Evolutionary conservation across 2,329 filamentous ascomycete species (phyloP).

Genomic region (Lecanicillium sp.): DNA sequence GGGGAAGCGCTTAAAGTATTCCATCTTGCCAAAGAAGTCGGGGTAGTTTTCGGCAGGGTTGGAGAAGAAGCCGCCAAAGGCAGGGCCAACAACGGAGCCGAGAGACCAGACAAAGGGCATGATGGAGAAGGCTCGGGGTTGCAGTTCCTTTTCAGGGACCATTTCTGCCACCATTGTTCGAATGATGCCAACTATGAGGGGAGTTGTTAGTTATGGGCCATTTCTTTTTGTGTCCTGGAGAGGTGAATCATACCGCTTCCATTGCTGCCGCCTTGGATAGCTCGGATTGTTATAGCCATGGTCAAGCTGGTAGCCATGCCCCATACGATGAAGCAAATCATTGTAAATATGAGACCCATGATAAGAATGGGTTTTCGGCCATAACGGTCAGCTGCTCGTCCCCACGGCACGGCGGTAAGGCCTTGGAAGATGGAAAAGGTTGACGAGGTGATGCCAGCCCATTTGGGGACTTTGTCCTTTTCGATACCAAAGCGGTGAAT

Average conservation of each 20-base stretch:
- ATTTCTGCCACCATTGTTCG: constrained; percentile 88
- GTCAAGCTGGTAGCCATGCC: constrained; percentile 71
- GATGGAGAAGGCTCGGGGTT: constrained; percentile 81
- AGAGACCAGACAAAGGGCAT: constrained; percentile 90
- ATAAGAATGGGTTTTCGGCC: constrained; percentile 81
- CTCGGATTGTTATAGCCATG: constrained; percentile 73
- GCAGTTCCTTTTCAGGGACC: constrained; percentile 77
- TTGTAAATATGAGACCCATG: constrained; percentile 64
- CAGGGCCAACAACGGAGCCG: constrained; percentile 80
- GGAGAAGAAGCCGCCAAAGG: constrained; percentile 79
- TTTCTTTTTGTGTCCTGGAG: no score
- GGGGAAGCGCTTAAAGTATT: constrained; percentile 67
- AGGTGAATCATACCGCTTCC: constrained; percentile 56
- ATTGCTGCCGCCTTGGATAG: constrained; percentile 74
- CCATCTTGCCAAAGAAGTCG: constrained; percentile 54
- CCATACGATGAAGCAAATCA: constrained; percentile 74
- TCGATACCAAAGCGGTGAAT: constrained; percentile 68
- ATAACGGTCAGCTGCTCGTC: constrained; percentile 65
- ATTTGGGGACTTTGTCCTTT: constrained; percentile 65
- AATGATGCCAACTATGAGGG: constrained; percentile 68
- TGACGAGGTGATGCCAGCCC: constrained; percentile 68
- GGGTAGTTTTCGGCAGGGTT: constrained; percentile 72
- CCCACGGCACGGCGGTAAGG: constrained; percentile 65
- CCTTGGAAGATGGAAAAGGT: constrained; percentile 67
- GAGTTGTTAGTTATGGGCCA: constrained; percentile 1